Evolutionary conservation across 331 rosid species (phyloP).

Genomic region (Ulmus americana): DNA sequence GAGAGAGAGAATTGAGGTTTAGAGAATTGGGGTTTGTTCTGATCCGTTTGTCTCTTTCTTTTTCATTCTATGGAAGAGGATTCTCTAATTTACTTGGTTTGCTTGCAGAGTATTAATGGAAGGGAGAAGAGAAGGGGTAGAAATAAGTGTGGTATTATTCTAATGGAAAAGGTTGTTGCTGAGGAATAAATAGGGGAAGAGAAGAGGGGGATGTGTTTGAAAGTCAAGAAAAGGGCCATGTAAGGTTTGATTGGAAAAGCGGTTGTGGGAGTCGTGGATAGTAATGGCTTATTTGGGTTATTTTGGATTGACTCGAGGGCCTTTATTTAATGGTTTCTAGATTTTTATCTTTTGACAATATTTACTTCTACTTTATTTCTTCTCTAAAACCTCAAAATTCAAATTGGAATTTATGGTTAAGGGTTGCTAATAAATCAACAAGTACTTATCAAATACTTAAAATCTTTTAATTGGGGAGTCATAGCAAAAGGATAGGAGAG

Average conservation of each 20-base stretch:
- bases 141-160: constrained; percentile 53
- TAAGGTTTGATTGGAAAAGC: constrained; percentile 56
- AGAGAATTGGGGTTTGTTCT: constrained; percentile 34
- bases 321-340: constrained; percentile 42
- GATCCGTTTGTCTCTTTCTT: constrained; percentile 42
- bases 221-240: constrained; percentile 51
- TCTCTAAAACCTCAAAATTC: constrained; percentile 11
- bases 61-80: constrained; percentile 24
- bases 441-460: no score
- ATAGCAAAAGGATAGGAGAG: no score
- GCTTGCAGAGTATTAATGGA: constrained; percentile 37
- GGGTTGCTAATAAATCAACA: no score
- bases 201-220: constrained; percentile 29
- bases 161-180: constrained; percentile 81
- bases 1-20: constrained; percentile 15
- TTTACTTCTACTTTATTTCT: constrained; percentile 1
- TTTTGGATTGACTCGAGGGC: constrained; percentile 97
- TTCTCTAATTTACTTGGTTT: constrained; percentile 22
- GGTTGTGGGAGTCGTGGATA: constrained; percentile 51
- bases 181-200: constrained; percentile 51
- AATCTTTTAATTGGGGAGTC: no score
- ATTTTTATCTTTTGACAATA: background rate
- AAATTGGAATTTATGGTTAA: background rate
- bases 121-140: constrained; percentile 28
- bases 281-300: constrained; percentile 55